Conservation (phyloP, 2,329 filamentous ascomycete genomes). For the Alternaria consortialis region DNA sequence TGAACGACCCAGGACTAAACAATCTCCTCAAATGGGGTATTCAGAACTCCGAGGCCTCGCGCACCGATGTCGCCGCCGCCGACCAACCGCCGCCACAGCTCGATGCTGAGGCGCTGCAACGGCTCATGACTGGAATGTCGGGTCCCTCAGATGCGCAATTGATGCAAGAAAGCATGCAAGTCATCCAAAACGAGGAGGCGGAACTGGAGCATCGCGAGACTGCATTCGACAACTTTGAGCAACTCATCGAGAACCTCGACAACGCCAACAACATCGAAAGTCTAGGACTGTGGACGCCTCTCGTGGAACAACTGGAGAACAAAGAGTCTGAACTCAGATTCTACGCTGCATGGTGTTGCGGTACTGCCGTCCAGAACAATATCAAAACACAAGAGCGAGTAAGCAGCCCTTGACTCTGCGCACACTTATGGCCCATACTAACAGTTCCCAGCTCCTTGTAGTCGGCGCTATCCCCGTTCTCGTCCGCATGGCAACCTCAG, state of each 20-base stretch:
- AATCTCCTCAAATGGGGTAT: slow-evolving; percentile 82
- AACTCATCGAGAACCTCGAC: slow-evolving; percentile 65
- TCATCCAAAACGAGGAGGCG: slow-evolving; percentile 66
- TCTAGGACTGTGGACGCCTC: slow-evolving; percentile 81
- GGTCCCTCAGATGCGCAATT: slow-evolving; percentile 79
- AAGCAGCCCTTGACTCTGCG: slow-evolving; percentile 30
- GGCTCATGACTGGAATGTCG: slow-evolving; percentile 18
- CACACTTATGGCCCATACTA: slow-evolving; percentile 10
- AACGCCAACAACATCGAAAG: slow-evolving; percentile 93
- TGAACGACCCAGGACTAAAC: slow-evolving; percentile 72
- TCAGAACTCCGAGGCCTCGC: slow-evolving; percentile 65
- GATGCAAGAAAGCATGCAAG: slow-evolving; percentile 85
- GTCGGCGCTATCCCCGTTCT: slow-evolving; percentile 75
- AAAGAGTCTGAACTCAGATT: slow-evolving; percentile 76
- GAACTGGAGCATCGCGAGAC: slow-evolving; percentile 24
- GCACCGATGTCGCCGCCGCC: slow-evolving; percentile 56
- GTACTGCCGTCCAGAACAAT: slow-evolving; percentile 97
- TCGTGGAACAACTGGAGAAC: slow-evolving; percentile 74
- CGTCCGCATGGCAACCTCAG: slow-evolving; percentile 69
- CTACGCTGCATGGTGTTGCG: slow-evolving; percentile 94
- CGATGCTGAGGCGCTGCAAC: slow-evolving; percentile 21
- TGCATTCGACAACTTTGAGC: slow-evolving; percentile 44
- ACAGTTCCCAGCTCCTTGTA: slow-evolving; percentile 58
- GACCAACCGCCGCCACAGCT: slow-evolving; percentile 22
- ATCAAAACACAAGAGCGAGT: slow-evolving; percentile 79